Evolutionary conservation across 768 basidiomycete genomes (phyloP).

Genomic region (Chiua virens): DNA sequence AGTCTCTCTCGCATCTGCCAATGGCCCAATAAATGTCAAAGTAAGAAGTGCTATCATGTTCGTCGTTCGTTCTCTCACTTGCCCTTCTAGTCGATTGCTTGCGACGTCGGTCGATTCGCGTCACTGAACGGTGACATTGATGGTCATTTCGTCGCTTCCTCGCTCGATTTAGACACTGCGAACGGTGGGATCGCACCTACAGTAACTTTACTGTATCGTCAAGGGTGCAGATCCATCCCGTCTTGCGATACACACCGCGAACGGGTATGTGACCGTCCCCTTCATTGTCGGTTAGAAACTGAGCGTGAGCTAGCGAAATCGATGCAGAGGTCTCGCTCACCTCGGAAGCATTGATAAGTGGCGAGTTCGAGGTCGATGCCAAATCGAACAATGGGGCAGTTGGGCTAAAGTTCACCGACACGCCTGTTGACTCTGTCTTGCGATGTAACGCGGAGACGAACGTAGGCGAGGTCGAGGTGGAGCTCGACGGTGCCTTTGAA

Average conservation of each 20-base stretch:
- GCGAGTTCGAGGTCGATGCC: constrained; percentile 34
- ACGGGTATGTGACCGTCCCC: constrained; percentile 37
- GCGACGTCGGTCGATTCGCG: constrained; percentile 24
- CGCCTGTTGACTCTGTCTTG: constrained; percentile 39
- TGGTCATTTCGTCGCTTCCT: constrained; percentile 41
- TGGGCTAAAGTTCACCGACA: constrained; percentile 24
- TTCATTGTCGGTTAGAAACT: neutral
- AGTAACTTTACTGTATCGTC: constrained; percentile 37
- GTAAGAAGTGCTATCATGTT: constrained; percentile 21
- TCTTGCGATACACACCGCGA: constrained; percentile 38
- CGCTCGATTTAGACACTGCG: constrained; percentile 35
- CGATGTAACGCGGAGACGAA: constrained; percentile 29
- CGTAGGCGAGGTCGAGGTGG: constrained; percentile 24
- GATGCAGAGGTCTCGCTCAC: constrained; percentile 29
- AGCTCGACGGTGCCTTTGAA: constrained; percentile 41
- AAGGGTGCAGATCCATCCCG: constrained; percentile 23
- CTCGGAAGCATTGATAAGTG: constrained; percentile 29
- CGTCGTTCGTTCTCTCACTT: neutral
- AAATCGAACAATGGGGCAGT: constrained; percentile 32
- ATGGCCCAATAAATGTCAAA: constrained; percentile 34
- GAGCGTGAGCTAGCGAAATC: constrained; percentile 18
- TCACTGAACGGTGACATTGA: constrained; percentile 47
- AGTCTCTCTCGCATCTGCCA: constrained; percentile 36
- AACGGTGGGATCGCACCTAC: constrained; percentile 41
- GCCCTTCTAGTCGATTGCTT: constrained; percentile 33